phyloP scores from a whole-genome alignment of 2,329 filamentous ascomycete species.

The Apiospora arundinis region DNA sequence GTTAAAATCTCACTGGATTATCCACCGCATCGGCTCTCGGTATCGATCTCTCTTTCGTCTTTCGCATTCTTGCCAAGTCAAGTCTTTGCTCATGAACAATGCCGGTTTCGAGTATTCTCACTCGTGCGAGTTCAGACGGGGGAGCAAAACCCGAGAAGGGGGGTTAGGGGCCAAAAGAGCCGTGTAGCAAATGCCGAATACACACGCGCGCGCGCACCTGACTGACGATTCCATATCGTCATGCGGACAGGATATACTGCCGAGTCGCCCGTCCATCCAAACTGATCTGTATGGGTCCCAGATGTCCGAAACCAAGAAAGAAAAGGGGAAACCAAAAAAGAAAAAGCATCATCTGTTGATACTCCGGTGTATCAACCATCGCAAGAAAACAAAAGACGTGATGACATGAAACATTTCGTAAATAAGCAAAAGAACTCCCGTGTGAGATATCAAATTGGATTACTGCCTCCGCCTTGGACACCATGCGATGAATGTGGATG shows the following conservation, averaged over 20 bases:
- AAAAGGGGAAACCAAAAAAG: background rate
- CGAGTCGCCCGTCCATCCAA: background rate
- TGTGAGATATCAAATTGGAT: conserved; percentile 16
- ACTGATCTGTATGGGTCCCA: background rate
- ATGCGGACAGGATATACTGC: background rate
- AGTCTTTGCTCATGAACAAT: background rate
- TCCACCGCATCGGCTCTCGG: background rate
- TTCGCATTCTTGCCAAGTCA: background rate
- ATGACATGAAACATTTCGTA: background rate
- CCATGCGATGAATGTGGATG: conserved; percentile 15
- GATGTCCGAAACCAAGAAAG: background rate
- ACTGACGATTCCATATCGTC: background rate
- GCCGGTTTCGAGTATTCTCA: background rate
- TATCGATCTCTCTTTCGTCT: background rate
- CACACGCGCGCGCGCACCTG: background rate
- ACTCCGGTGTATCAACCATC: background rate
- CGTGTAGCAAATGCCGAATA: background rate
- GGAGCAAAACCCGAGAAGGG: background rate
- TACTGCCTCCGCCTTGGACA: conserved; percentile 15
- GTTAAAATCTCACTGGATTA: background rate
- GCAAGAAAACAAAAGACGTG: background rate
- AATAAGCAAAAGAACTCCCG: conserved; percentile 5
- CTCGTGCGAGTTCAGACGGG: background rate
- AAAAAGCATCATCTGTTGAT: background rate
- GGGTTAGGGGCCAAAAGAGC: no score